phyloP scores from a whole-genome alignment of 768 basidiomycete species.

The Termitomyces sp. region DNA sequence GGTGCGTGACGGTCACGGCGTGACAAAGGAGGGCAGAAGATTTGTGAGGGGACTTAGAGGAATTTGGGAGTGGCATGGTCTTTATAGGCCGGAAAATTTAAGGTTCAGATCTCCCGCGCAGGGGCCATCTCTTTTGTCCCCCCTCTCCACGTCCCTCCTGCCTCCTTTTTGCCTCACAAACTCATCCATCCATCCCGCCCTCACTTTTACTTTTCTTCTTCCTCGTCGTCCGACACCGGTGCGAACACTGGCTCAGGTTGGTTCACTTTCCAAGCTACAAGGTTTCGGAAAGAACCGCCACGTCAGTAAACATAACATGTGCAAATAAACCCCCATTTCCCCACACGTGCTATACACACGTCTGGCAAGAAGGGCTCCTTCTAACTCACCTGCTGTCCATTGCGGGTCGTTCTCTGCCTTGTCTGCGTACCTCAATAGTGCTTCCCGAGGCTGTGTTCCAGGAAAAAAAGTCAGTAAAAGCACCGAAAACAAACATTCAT shows the following conservation, averaged over 20 bases:
- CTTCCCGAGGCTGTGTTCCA: slow-evolving; percentile 82
- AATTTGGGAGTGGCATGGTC: slow-evolving; percentile 64
- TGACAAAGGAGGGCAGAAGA: slow-evolving; percentile 54
- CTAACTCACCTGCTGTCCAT: slow-evolving; percentile 75
- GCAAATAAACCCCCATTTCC: slow-evolving; percentile 27
- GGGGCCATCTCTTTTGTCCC: slow-evolving; percentile 48
- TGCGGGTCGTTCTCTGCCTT: slow-evolving; percentile 71
- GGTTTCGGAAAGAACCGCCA: slow-evolving; percentile 54
- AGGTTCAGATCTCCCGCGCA: slow-evolving; percentile 82
- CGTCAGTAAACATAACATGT: slow-evolving; percentile 53
- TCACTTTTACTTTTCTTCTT: slow-evolving; percentile 33
- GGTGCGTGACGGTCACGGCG: slow-evolving; percentile 74
- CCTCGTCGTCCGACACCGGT: slow-evolving; percentile 53
- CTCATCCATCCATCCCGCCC: slow-evolving; percentile 5
- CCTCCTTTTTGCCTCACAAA: slow-evolving; percentile 10
- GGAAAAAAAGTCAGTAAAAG: slow-evolving; percentile 16
- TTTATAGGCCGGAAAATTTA: slow-evolving; percentile 79
- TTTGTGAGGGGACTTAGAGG: slow-evolving; percentile 77
- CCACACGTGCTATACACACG: slow-evolving; percentile 25
- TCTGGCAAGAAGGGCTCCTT: slow-evolving; percentile 13
- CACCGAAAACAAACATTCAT: slow-evolving; percentile 3
- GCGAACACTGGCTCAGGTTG: slow-evolving; percentile 87
- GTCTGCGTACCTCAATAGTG: slow-evolving; percentile 89
- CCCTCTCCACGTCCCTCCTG: slow-evolving; percentile 13
- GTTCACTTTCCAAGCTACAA: slow-evolving; percentile 78